Conservation (phyloP, 108 stramenopile species). For the Skeletonema marinoi region DNA sequence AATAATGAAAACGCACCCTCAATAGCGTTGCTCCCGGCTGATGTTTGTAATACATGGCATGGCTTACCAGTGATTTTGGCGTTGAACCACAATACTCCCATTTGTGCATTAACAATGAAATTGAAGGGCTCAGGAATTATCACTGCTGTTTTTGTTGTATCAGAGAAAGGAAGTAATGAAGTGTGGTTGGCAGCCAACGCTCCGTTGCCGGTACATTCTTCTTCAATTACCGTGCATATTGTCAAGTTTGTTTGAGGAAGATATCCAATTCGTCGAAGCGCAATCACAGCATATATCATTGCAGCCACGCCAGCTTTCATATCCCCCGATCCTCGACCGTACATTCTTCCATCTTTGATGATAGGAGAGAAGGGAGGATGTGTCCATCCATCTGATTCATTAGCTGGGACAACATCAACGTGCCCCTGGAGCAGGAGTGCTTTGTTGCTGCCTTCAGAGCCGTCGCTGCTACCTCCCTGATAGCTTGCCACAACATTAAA, state of each 20-base stretch:
- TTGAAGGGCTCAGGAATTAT: conserved; percentile 34
- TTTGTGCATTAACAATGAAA: conserved; percentile 23
- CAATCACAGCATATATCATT: conserved; percentile 25
- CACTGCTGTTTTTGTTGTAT: conserved; percentile 1
- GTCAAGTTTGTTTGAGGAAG: conserved; percentile 9
- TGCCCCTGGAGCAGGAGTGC: conserved; percentile 22
- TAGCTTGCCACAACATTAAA: conserved; percentile 29
- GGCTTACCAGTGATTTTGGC: conserved; percentile 22
- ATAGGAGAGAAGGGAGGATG: conserved; percentile 18
- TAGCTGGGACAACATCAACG: conserved; percentile 24
- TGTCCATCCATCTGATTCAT: conserved; percentile 21
- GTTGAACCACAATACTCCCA: conserved; percentile 28
- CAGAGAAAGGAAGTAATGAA: background rate
- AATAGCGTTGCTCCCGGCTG: conserved; percentile 24
- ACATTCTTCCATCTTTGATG: conserved; percentile 15
- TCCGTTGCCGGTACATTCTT: conserved; percentile 34
- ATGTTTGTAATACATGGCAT: conserved; percentile 25
- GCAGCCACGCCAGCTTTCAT: conserved; percentile 28
- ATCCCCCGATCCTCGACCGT: conserved; percentile 31
- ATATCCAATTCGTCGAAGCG: conserved; percentile 20
- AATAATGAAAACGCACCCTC: conserved; percentile 23
- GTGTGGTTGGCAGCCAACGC: conserved; percentile 11
- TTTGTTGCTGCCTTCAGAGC: background rate
- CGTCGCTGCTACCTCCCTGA: background rate
- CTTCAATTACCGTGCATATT: conserved; percentile 34